phyloP scores from a whole-genome alignment of 1,284 basidiomycete species.

The Malassezia dermatis region DNA sequence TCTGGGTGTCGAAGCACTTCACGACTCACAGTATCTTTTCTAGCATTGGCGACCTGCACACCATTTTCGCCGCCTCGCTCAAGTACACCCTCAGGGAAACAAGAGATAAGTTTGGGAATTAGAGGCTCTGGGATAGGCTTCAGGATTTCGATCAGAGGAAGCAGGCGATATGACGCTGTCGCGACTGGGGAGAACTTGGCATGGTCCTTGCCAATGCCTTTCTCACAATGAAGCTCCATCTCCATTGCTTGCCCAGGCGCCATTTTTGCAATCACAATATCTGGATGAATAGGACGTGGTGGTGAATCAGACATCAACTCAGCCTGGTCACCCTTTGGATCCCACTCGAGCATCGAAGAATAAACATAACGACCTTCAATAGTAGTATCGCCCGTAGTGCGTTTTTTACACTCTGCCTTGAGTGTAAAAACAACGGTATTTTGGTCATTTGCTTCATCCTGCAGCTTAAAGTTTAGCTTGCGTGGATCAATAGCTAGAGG shows the following conservation, averaged over 20 bases:
- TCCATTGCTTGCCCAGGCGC: conserved; percentile 75
- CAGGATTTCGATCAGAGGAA: conserved; percentile 72
- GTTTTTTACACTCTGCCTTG: conserved; percentile 58
- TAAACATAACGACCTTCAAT: conserved; percentile 56
- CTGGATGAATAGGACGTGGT: conserved; percentile 64
- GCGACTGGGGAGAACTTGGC: conserved; percentile 91
- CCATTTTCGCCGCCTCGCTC: conserved; percentile 56
- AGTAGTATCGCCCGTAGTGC: conserved; percentile 47
- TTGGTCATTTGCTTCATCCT: conserved; percentile 61
- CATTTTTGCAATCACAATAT: conserved; percentile 88
- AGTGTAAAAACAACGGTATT: conserved; percentile 87
- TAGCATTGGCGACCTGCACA: conserved; percentile 57
- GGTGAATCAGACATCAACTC: conserved; percentile 50
- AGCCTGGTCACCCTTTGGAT: conserved; percentile 73
- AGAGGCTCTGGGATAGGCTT: conserved; percentile 59
- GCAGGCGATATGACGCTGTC: conserved; percentile 70
- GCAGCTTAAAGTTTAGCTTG: conserved; percentile 49
- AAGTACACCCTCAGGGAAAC: conserved; percentile 84
- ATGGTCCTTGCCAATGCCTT: conserved; percentile 90
- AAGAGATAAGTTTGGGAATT: conserved; percentile 66
- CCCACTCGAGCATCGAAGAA: conserved; percentile 70
- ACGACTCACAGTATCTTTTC: conserved; percentile 81
- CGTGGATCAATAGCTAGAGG: conserved; percentile 79
- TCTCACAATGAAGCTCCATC: conserved; percentile 82
- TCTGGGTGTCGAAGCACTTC: conserved; percentile 87